Percentiles rank a stretch among this genome's conserved stretches.
Conservation (phyloP, 805 yeast species). For the Ogataea saltuana region DNA sequence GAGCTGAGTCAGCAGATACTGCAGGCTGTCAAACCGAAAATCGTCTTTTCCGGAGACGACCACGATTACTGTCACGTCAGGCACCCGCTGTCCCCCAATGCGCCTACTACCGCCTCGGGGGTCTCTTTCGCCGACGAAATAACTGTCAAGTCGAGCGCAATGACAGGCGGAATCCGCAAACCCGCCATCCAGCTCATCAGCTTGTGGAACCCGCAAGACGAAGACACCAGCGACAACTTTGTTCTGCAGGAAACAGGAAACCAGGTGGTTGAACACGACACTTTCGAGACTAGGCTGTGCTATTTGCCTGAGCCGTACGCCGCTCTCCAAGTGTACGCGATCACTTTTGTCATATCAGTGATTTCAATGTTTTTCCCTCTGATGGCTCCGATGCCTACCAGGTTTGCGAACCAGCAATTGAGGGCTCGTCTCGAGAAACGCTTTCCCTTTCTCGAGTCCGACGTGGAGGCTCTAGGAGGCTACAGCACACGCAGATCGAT, state of each 20-base stretch:
- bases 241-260: slow-evolving; percentile 22
- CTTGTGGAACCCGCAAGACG: slow-evolving; percentile 40
- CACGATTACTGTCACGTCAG: slow-evolving; percentile 88
- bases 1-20: slow-evolving; percentile 60
- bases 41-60: slow-evolving; percentile 91
- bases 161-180: slow-evolving; percentile 84
- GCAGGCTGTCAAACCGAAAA: slow-evolving; percentile 56
- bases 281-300: slow-evolving; percentile 31
- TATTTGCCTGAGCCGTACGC: slow-evolving; percentile 32
- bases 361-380: slow-evolving; percentile 26
- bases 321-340: slow-evolving; percentile 25
- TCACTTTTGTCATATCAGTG: slow-evolving; percentile 13
- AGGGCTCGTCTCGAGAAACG: slow-evolving; percentile 6
- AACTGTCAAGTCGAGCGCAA: slow-evolving; percentile 85
- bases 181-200: slow-evolving; percentile 90
- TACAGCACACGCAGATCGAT: slow-evolving; percentile 11
- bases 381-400: slow-evolving; percentile 13
- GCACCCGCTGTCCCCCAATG: slow-evolving; percentile 42
- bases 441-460: slow-evolving; percentile 11
- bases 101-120: slow-evolving; percentile 6
- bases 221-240: slow-evolving; percentile 1
- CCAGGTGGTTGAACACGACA: slow-evolving; percentile 28
- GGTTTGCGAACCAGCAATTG: slow-evolving; percentile 5
- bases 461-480: slow-evolving; percentile 3
- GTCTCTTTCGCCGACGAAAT: slow-evolving; percentile 49